Evolutionary conservation across 495 filamentous ascomycete species (phyloP), one percentile per base, ranked within the genome.

Genomic region (Hypoxylon crocopeplum): DNA sequence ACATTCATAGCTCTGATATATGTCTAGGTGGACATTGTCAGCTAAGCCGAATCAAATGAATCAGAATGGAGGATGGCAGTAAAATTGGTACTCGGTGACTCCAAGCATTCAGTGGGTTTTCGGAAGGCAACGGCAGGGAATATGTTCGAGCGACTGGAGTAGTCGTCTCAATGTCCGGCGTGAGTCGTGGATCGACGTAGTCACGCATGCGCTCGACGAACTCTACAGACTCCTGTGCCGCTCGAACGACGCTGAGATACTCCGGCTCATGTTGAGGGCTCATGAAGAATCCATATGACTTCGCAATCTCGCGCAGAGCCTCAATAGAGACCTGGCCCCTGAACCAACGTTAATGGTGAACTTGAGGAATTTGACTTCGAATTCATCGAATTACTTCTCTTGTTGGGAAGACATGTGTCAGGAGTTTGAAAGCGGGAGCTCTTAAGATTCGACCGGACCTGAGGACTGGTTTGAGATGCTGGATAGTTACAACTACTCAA

Each of bases 21-120:
- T 2, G 52, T 57, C 62, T 66, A 27, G 1, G 36, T 30, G 10
- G 19, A 29, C 30, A 1, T 5, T 21, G 15, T 50, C 13, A 22
- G 45, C 17, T n/a, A 38, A 25, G 17, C 24, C 2, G 25, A 7
- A 15, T n/a, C 5, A 12, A 30, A 32, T 21, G 38, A 24, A 1
- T 46, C 30, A 7, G 69, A 64, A 7, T 24, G 27, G 7, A 76
- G 34, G 55, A 44, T 17, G 32, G 7, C 75, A 38, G 53, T 44
- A 15, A 64, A 64, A 17, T 59, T 65, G 12, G 22, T 50, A 65
- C 60, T 29, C 49, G 34, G 25, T 64, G 49, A 16, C 61, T 64
- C 77, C 77, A 79, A 2, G 70, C 74, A 50, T 77, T 76, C n/a
- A 75, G 44, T 5, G 65, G 69, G 37, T 77, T 78, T 1, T 72